Percentiles rank a stretch among this genome's conserved stretches.
Conservation (phyloP, 805 yeast genomes). For the Cyberlindnera sargentensis region DNA sequence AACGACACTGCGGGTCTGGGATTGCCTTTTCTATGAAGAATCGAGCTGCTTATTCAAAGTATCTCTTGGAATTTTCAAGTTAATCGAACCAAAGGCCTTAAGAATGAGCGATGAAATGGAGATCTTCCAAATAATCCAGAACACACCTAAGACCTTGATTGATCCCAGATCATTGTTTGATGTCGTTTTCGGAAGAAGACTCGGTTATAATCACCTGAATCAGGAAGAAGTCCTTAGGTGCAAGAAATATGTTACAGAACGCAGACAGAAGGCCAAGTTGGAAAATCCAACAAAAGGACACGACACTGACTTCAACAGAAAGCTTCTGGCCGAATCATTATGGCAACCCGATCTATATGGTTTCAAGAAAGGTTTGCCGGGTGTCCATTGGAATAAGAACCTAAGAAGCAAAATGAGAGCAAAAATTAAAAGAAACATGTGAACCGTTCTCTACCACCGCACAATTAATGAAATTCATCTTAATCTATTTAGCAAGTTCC, state of each 20-base stretch:
- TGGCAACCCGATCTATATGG: constrained; percentile 36
- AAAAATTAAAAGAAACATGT: constrained; percentile 22
- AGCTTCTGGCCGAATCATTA: constrained; percentile 24
- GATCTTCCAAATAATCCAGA: constrained; percentile 79
- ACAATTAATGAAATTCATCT: neutral
- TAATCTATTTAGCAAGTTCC: constrained; percentile 26
- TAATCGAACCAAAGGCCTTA: constrained; percentile 59
- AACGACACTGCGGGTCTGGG: constrained; percentile 87
- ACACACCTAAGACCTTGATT: constrained; percentile 62
- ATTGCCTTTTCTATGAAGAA: constrained; percentile 87
- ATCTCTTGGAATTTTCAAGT: constrained; percentile 70
- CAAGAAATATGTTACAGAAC: constrained; percentile 67
- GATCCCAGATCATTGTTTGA: constrained; percentile 69
- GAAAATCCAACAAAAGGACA: constrained; percentile 15
- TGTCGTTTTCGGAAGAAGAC: constrained; percentile 65
- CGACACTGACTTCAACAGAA: constrained; percentile 22
- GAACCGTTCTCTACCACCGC: neutral
- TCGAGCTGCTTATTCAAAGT: constrained; percentile 80
- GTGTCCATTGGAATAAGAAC: constrained; percentile 59
- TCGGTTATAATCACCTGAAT: constrained; percentile 66
- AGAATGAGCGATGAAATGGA: constrained; percentile 45
- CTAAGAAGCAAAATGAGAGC: constrained; percentile 48
- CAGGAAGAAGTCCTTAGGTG: constrained; percentile 80
- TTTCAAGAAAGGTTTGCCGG: constrained; percentile 34
- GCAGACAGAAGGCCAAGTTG: constrained; percentile 30